Evolutionary conservation across 352 stramenopile species (phyloP), one percentile per base, ranked within the genome.

Genomic region (Globisporangium ultimum): DNA sequence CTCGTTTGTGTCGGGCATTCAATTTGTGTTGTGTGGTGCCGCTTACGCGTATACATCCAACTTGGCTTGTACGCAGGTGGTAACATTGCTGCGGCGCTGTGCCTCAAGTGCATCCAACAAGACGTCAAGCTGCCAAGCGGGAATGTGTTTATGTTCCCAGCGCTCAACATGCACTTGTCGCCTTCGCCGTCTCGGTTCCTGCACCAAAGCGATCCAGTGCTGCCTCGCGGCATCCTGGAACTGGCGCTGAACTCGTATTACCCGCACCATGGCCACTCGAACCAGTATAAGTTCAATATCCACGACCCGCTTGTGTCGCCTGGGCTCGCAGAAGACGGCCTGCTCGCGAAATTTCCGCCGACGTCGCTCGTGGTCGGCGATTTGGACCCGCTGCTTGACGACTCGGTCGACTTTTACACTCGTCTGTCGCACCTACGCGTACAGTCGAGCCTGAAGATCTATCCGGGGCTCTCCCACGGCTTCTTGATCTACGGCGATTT

Each of bases 401-500:
- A 96, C 61, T 92, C 78, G 22, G 84, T 96, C n/a, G 88, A 96
- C 63, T 96, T 96, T 63, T 89, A 95, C 64, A 95, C 85, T 28
- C 81, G 88, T 1, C 67, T 96, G 9, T 84, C 81, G 40, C 84
- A 88, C 54, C 57, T 96, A 8, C 76, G 89, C 15, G 87, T 96
- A 20, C 75, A 80, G 5, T 82, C 78, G 42, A 84, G 63, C n/a
- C 61, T 96, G 46, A 95, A 93, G 60, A 93, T 96, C 46, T 93
- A 89, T 60, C 71, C 78, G 7, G 83, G 80, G 1, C 74, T 96
- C 18, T 92, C 86, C 24, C 87, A 96, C 48, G 87, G 87, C 48
- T 96, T 95, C 55, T 67, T 96, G 21, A 93, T 92, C 58, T 96
- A 94, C 58, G 84, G 84, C 0, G 82, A 93, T 42, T 58, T 95